Conservation (phyloP, 805 yeast species). For the Candida adriatica region DNA sequence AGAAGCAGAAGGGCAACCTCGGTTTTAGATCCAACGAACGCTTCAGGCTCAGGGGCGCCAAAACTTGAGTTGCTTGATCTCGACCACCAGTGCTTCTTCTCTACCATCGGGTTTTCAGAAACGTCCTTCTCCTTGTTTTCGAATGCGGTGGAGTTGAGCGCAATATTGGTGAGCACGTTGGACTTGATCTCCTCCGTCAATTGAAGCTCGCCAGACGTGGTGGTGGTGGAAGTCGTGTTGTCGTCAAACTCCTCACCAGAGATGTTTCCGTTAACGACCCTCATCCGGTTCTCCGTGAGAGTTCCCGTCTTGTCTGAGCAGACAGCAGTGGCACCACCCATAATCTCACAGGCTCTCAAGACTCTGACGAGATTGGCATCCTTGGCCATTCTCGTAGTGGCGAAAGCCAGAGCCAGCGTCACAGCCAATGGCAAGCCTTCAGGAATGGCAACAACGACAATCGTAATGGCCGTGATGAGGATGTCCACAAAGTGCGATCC, state of each 20-base stretch:
- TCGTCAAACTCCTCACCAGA: constrained; percentile 56
- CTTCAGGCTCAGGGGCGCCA: constrained; percentile 33
- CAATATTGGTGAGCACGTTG: constrained; percentile 48
- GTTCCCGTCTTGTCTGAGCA: constrained; percentile 99
- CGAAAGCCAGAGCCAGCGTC: constrained; percentile 93
- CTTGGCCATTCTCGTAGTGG: constrained; percentile 96
- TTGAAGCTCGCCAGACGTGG: constrained; percentile 13
- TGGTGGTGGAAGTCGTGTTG: constrained; percentile 19
- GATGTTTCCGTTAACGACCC: constrained; percentile 71
- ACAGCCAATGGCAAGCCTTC: constrained; percentile 98
- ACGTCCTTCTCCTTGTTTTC: constrained; percentile 42
- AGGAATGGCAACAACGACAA: constrained; percentile 98
- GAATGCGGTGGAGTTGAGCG: constrained; percentile 85
- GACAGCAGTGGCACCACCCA: constrained; percentile 97
- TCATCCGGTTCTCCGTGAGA: constrained; percentile 88
- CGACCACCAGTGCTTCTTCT: constrained; percentile 16
- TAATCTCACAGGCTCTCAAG: constrained; percentile 89
- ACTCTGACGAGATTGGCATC: constrained; percentile 96
- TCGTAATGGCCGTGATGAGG: constrained; percentile 83
- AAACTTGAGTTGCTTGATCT: constrained; percentile 6
- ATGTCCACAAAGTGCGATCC: constrained; percentile 82
- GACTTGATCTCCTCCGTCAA: constrained; percentile 8
- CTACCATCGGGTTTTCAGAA: constrained; percentile 24
- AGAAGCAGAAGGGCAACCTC: constrained; percentile 80
- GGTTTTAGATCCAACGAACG: constrained; percentile 87